Conservation (phyloP, 805 yeast species). For the Spathaspora girioi region DNA sequence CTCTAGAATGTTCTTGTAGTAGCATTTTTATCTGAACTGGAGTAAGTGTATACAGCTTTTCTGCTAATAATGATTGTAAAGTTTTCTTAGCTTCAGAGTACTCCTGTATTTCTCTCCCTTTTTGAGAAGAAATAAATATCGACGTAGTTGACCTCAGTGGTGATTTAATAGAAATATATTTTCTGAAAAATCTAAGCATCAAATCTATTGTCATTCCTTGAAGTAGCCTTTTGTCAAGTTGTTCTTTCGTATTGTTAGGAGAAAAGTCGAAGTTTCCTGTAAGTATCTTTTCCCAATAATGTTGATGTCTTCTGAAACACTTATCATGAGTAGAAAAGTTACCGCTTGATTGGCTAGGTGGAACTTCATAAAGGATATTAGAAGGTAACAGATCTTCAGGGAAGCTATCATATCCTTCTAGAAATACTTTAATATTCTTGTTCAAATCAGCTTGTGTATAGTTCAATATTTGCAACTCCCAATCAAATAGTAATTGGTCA, state of each 20-base stretch:
- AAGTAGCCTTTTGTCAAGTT: conserved; percentile 29
- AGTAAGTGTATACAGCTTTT: conserved; percentile 1
- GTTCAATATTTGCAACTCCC: conserved; percentile 31
- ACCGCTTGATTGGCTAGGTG: conserved; percentile 26
- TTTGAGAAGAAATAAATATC: conserved; percentile 6
- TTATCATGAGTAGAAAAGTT: conserved; percentile 15
- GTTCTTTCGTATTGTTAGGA: conserved; percentile 25
- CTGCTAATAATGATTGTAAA: neutral
- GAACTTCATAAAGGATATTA: conserved; percentile 18
- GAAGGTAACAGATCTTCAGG: conserved; percentile 4
- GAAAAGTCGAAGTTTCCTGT: conserved; percentile 41
- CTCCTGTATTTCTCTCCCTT: conserved; percentile 2
- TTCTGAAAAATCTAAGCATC: conserved; percentile 9
- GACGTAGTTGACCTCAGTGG: conserved; percentile 9
- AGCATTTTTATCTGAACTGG: conserved; percentile 3
- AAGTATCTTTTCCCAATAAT: conserved; percentile 47
- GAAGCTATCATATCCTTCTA: conserved; percentile 14
- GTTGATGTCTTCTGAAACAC: conserved; percentile 35
- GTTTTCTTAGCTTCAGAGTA: neutral
- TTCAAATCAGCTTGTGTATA: conserved; percentile 35
- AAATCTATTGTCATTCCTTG: conserved; percentile 22
- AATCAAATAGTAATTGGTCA: conserved; percentile 42
- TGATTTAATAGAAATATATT: conserved; percentile 13
- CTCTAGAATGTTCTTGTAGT: neutral
- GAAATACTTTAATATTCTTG: conserved; percentile 29